Percentiles rank a stretch among this genome's conserved stretches.
These are phyloP conservation scores for Alternaria ethzedia DNA, from an alignment of 2,329 filamentous ascomycete species.

Conservation along the genomic window DNA sequence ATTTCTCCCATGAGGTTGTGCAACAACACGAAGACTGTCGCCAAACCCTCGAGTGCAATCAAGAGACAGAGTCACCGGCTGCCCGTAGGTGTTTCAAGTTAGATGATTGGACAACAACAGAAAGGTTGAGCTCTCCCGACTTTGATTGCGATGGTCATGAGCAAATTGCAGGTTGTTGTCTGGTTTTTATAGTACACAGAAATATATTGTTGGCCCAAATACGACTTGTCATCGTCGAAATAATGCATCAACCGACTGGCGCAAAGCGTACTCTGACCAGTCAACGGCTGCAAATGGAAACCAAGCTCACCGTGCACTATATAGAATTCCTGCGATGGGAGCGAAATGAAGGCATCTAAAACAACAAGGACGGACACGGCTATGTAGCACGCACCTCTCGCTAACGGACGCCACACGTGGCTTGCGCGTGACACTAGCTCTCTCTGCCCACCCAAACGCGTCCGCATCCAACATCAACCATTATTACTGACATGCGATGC, in stretches of 20 bases:
- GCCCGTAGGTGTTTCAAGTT: background rate
- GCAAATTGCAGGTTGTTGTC: background rate
- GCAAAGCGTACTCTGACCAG: background rate
- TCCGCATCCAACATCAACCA: conserved; percentile 17
- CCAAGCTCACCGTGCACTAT: background rate
- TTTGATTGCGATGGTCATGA: background rate
- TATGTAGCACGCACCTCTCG: background rate
- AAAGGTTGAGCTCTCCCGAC: background rate
- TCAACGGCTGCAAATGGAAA: background rate
- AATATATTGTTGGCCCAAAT: background rate
- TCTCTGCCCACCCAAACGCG: background rate
- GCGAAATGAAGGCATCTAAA: background rate
- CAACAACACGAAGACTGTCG: background rate
- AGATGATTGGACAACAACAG: background rate
- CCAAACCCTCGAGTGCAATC: background rate
- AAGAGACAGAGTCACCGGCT: background rate
- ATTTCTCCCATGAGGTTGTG: background rate
- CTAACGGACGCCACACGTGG: conserved; percentile 20
- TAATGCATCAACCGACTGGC: background rate
- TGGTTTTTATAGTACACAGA: background rate
- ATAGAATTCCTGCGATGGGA: background rate
- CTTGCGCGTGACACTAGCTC: conserved; percentile 9
- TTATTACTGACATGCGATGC: conserved; percentile 52
- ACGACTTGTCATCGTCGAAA: background rate
- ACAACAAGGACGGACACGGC: background rate